These are phyloP conservation scores for Staphylotrichum tortipilum DNA, from an alignment of 495 filamentous ascomycete genomes.

Conservation along the genomic window DNA sequence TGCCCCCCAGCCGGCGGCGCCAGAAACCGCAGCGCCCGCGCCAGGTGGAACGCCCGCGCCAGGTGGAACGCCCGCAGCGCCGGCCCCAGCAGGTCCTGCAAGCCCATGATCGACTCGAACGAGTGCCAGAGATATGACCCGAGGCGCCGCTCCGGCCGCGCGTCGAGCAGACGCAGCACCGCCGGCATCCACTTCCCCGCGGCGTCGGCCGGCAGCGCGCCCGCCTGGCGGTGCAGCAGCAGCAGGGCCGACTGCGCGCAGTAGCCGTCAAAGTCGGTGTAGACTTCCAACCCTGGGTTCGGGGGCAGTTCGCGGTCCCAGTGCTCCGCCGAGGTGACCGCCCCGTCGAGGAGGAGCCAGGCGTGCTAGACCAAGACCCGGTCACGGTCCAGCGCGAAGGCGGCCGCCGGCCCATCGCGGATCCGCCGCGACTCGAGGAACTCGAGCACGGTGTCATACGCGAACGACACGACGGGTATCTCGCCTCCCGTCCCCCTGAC, in stretches of 20 bases:
- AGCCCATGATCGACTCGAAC: not conserved
- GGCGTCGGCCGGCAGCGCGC: not conserved
- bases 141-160: not conserved
- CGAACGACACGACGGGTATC: not conserved
- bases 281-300: not conserved
- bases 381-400: not conserved
- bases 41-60: not conserved
- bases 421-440: not conserved
- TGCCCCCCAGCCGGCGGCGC: not conserved
- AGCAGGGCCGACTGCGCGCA: not conserved
- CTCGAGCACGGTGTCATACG: not conserved
- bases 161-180: not conserved
- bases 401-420: not conserved
- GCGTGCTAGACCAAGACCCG: not conserved
- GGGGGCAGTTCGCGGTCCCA: not conserved
- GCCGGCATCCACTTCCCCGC: not conserved
- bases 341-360: not conserved
- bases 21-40: no score
- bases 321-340: not conserved
- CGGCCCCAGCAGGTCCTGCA: not conserved
- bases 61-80: not conserved
- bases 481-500: not conserved
- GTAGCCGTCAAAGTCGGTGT: not conserved
- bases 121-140: not conserved
- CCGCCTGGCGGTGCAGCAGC: not conserved